Base-by-base conservation (phyloP, 495 filamentous ascomycete genomes). In the Neurospora sp. region DNA sequence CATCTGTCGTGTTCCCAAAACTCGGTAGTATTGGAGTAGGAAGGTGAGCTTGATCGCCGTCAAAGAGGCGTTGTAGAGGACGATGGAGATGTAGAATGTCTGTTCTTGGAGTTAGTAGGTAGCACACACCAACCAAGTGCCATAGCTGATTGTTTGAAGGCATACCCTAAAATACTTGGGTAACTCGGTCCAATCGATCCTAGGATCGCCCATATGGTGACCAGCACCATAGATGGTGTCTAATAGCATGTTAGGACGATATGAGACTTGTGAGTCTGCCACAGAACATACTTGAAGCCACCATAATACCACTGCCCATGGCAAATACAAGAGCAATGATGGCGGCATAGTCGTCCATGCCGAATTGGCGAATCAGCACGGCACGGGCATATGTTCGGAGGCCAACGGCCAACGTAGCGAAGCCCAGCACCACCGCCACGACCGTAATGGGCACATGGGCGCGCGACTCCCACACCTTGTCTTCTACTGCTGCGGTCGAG, bases 51-150 rank as follows among this genome's bases (percentile, higher is more conserved):
- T 86, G 71, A 78, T 80, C 20, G 82, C 79, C 69, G 82, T 78
- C n/a, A 85, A 75, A 2, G 79, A 81, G 18, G 73, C 75, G 69
- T 82, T 83, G 72, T 86, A 86, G 5, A 83, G 76, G n/a, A 82
- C 78, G 12, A 85, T 85, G 27, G 82, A 84, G 69, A 80, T 74
- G 72, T 83, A 85, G 70, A 84, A 85, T 2, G 76, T 76, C 81
- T 83, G 12, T 23, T 62, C 31, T 76, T 72, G 20, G 18, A 74
- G 71, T 72, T 31, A 31, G n/a, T n/a, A n/a, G n/a, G n/a, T n/a
- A n/a, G 69, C 12, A 27, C 12, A 59, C 12, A 8, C 12, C 12
- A 16, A 31, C 20, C 23, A 27, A 39, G 39, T 27, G 18, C 14
- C 35, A 12, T 23, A n/a, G 46, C n/a, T 54, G 20, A 59, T n/a